Evolutionary conservation across 352 stramenopile species (phyloP).

Genomic region (Pythium plurisporium): DNA sequence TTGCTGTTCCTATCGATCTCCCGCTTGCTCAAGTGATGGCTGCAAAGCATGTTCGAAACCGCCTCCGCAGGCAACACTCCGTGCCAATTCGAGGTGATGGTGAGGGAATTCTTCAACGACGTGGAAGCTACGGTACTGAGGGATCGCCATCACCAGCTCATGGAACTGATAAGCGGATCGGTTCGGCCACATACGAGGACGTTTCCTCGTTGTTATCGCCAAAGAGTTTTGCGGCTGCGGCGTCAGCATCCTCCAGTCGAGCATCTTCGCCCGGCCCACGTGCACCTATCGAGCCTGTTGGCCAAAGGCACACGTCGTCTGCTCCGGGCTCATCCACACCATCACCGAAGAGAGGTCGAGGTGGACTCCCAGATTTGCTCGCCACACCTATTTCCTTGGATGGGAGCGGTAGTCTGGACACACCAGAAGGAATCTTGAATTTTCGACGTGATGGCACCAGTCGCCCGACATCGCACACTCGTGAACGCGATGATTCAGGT

Average conservation of each 20-base stretch:
- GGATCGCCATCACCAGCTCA: neutral
- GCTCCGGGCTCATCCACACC: neutral
- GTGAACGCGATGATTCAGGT: neutral
- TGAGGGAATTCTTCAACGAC: constrained; percentile 7
- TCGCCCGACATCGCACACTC: neutral
- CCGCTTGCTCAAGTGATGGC: constrained; percentile 8
- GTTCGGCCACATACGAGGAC: constrained; percentile 16
- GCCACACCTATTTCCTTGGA: constrained; percentile 6
- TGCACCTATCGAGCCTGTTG: neutral
- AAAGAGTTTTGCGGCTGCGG: neutral
- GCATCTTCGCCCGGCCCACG: constrained; percentile 4
- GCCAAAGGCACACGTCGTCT: neutral
- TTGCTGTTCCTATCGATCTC: constrained; percentile 3
- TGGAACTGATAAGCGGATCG: neutral
- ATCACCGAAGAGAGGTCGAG: neutral
- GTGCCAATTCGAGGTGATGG: constrained; percentile 11
- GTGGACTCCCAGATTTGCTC: constrained; percentile 4
- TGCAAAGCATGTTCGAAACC: constrained; percentile 13
- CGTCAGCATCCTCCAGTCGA: constrained; percentile 4
- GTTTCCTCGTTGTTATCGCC: constrained; percentile 10
- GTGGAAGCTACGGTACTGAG: constrained; percentile 21
- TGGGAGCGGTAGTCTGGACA: constrained; percentile 10
- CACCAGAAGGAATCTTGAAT: neutral
- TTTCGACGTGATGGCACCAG: neutral
- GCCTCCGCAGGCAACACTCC: constrained; percentile 28